Percentiles rank a stretch among this genome's conserved stretches.
These are phyloP conservation scores for Metschnikowia continentalis DNA, from an alignment of 805 yeast genomes.

Conservation along the genomic window DNA sequence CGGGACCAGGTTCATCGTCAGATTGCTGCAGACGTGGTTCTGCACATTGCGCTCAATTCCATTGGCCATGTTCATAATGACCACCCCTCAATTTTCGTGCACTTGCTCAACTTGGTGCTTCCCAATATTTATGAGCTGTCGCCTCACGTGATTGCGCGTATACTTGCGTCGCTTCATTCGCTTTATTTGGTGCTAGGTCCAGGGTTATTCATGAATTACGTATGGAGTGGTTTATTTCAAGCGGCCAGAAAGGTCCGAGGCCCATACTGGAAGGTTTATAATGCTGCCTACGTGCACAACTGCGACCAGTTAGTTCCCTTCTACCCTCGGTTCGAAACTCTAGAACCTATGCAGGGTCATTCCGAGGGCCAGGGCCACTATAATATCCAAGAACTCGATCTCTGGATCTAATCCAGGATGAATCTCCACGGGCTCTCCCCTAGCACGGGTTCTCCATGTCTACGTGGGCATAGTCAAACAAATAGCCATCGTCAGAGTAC, in stretches of 20 bases:
- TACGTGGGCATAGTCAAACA: constrained; percentile 12
- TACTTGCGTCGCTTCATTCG: constrained; percentile 75
- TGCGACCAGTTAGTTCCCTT: constrained; percentile 77
- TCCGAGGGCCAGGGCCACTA: constrained; percentile 20
- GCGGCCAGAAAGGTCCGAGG: constrained; percentile 84
- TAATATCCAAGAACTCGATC: constrained; percentile 50
- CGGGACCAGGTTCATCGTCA: constrained; percentile 92
- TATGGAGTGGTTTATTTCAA: constrained; percentile 88
- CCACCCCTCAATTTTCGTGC: constrained; percentile 58
- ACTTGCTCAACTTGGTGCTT: constrained; percentile 71
- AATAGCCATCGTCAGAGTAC: constrained; percentile 15
- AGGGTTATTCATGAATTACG: constrained; percentile 68
- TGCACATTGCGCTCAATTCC: constrained; percentile 77
- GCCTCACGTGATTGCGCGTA: constrained; percentile 86
- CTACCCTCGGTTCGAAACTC: constrained; percentile 57
- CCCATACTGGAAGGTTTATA: constrained; percentile 84
- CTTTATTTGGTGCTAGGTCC: constrained; percentile 69
- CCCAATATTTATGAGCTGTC: constrained; percentile 94
- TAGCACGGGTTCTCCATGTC: background rate
- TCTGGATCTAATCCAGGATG: constrained; percentile 23
- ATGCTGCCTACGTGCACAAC: constrained; percentile 67
- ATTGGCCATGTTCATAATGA: constrained; percentile 74
- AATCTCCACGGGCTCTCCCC: background rate
- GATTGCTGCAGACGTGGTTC: constrained; percentile 85
- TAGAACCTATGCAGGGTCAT: constrained; percentile 7